Conservation (phyloP, 257 asterid genomes). For the Rubia yunnanensis region DNA sequence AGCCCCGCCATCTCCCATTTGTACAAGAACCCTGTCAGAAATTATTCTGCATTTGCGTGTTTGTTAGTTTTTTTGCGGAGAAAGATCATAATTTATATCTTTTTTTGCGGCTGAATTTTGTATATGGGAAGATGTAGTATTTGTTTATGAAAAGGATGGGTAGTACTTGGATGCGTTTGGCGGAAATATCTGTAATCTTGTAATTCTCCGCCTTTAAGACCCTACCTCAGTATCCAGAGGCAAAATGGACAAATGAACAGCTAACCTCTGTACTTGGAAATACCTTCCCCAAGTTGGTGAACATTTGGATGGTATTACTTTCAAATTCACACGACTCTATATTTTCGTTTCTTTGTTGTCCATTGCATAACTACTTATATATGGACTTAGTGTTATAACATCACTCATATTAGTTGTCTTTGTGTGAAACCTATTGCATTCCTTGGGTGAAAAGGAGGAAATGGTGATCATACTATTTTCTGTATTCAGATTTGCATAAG, state of each 20-base stretch:
- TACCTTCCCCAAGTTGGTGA: conserved; percentile 62
- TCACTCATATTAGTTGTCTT: background rate
- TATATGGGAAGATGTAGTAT: too few species aligned
- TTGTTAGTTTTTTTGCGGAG: too few species aligned
- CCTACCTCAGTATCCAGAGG: conserved; percentile 81
- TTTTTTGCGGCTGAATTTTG: too few species aligned
- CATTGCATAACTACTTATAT: background rate
- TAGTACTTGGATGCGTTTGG: too few species aligned
- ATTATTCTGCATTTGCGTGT: too few species aligned
- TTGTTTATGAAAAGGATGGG: too few species aligned
- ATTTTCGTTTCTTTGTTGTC: conserved; percentile 1
- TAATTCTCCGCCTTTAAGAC: conserved; percentile 36
- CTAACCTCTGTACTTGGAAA: conserved; percentile 71
- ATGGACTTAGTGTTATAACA: background rate
- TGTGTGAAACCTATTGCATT: background rate
- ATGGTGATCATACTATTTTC: background rate
- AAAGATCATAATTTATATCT: too few species aligned
- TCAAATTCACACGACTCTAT: conserved; percentile 29
- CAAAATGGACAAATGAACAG: conserved; percentile 59
- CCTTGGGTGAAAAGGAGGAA: background rate
- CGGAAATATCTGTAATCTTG: background rate
- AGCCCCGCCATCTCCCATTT: too few species aligned
- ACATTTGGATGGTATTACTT: conserved; percentile 93
- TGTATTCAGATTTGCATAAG: background rate
- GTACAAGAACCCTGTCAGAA: too few species aligned